Evolutionary conservation across 2,329 filamentous ascomycete genomes (phyloP).

Genomic region (Stachybotrys elegans): DNA sequence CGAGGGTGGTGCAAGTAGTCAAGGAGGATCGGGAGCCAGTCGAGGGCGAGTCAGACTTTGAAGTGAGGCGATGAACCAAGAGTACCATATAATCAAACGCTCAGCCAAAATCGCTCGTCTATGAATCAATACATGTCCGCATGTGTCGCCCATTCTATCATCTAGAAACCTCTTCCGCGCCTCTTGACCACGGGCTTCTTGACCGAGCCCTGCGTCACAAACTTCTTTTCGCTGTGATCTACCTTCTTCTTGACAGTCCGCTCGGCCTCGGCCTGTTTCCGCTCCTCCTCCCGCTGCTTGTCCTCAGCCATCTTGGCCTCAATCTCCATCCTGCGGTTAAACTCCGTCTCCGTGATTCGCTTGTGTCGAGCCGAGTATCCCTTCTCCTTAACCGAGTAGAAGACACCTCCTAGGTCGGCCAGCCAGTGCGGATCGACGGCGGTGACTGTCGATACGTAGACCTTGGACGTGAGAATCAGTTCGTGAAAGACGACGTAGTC

Average conservation of each 20-base stretch:
- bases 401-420: conserved; percentile 91
- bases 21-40: conserved; percentile 60
- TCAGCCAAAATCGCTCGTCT: too few relatives aligned
- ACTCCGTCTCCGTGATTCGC: conserved; percentile 83
- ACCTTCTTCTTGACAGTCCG: conserved; percentile 35
- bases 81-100: too few relatives aligned
- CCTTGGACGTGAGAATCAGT: conserved; percentile 90
- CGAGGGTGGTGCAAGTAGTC: conserved; percentile 70
- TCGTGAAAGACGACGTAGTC: conserved; percentile 99
- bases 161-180: conserved; percentile 47
- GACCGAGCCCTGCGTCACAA: conserved; percentile 57
- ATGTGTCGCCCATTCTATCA: background rate
- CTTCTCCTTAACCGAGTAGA: conserved; percentile 97
- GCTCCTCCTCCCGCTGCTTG: conserved; percentile 61
- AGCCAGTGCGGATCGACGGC: conserved; percentile 96
- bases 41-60: conserved; percentile 64
- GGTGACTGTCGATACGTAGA: conserved; percentile 97
- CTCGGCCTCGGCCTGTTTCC: conserved; percentile 45
- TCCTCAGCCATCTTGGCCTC: conserved; percentile 89
- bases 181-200: conserved; percentile 56
- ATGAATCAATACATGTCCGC: too few relatives aligned
- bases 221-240: conserved; percentile 43
- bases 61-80: conserved; percentile 39
- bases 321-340: conserved; percentile 89
- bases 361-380: conserved; percentile 86